phyloP scores from a whole-genome alignment of 306 rosid species.

The Cucurbita ficifolia region DNA sequence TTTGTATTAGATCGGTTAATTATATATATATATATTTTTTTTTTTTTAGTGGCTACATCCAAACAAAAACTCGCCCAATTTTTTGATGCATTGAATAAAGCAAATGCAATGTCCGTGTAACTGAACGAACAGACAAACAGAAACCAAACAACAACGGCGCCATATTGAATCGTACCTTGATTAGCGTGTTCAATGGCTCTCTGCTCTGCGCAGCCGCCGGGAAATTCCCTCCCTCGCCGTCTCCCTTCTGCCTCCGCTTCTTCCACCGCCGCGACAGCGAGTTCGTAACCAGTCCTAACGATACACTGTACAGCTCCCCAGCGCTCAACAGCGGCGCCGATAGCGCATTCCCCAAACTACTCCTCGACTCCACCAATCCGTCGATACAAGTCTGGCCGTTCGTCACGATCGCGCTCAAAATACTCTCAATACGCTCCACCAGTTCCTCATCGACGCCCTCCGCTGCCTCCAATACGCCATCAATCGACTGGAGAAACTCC shows the following conservation, averaged over 20 bases:
- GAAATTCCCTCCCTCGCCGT: background rate
- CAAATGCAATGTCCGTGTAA: background rate
- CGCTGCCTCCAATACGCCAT: constrained; percentile 18
- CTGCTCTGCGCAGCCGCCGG: constrained; percentile 8
- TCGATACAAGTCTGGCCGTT: constrained; percentile 70
- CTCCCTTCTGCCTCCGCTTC: constrained; percentile 12
- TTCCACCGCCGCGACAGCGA: constrained; percentile 25
- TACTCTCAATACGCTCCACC: constrained; percentile 30
- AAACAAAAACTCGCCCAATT: background rate
- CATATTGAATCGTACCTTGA: constrained; percentile 43
- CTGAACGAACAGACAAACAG: constrained; percentile 2
- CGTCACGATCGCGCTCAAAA: constrained; percentile 58
- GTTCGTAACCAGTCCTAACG: constrained; percentile 47
- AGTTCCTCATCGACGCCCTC: constrained; percentile 11
- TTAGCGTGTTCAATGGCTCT: constrained; percentile 37
- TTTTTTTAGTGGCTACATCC: background rate
- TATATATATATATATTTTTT: no score
- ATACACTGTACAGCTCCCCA: constrained; percentile 41
- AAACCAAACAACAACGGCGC: background rate
- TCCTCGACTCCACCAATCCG: constrained; percentile 31
- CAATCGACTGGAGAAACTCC: constrained; percentile 29
- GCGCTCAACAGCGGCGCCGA: constrained; percentile 25
- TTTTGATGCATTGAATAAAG: background rate
- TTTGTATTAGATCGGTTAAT: no score
- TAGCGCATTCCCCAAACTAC: constrained; percentile 21